Base-by-base conservation (phyloP, 768 basidiomycete species). In the Mycena crocata region DNA sequence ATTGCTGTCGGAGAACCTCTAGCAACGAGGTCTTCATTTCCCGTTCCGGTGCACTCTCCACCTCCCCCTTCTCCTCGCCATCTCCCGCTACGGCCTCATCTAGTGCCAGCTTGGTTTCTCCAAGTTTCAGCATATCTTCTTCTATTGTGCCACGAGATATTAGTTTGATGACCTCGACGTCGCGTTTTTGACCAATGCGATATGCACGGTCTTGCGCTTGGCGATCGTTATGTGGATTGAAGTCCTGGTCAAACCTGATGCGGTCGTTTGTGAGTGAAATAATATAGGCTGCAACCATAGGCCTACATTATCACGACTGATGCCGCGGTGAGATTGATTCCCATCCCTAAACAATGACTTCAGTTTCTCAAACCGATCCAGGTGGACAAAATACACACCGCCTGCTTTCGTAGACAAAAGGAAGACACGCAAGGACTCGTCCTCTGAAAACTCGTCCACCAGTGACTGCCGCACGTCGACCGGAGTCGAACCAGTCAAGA, bases 181-280 rank as follows among this genome's bases (percentile, higher is more conserved):
- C 91, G 55, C 91, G 89, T 75, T 93, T 95, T 78, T 98, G 96
- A 26, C 95, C 97, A 69, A 99, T 98, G 30, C 98, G 92, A 78
- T 98, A 99, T 28, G 96, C 96, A 35, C 98, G 90, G 78, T 99
- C 98, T 65, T 97, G 95, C 1, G 98, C 98, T 80, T 99, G 98
- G 66, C 93, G 89, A 79, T 99, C 98, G 76, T 99, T 99, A 80
- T 95, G 94, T 5, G 94, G 94, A 76, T 99, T 99, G 80, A 98
- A 99, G 77, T 99, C 97, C 75, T 97, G 96, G 76, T 99, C 97
- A 75, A 96, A 98, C 89, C 92, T 93, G 64, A 31, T 12, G 63
- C 77, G 56, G 45, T 10, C 59, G 28, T 60, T 39, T 37, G 39
- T 44, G 32, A 52, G n/a, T 28, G 44, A 28, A n/a, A 28, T 12